A percentile compares a stretch with the other conserved stretches of the same genome.
phyloP scores from a whole-genome alignment of 805 yeast genomes.

The Suhomyces canberraensis region DNA sequence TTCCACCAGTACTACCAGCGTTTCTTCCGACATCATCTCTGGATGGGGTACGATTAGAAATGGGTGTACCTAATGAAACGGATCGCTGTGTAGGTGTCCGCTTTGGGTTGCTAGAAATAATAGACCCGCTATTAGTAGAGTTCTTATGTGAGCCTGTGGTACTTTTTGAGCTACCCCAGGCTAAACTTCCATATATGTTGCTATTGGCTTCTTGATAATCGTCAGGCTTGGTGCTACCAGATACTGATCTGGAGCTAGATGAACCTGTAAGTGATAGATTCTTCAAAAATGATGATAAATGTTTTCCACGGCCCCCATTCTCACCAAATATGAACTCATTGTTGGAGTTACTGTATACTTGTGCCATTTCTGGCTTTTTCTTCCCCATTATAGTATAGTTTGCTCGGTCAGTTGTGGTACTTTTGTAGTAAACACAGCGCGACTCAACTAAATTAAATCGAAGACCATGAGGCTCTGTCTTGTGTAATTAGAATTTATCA shows the following conservation, averaged over 20 bases:
- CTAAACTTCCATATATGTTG: conserved; percentile 37
- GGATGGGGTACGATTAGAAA: conserved; percentile 8
- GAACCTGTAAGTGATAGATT: conserved; percentile 39
- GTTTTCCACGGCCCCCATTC: conserved; percentile 64
- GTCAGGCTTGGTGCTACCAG: conserved; percentile 12
- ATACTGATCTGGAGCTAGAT: conserved; percentile 8
- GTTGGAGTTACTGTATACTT: conserved; percentile 33
- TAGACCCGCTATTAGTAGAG: conserved; percentile 12
- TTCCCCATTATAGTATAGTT: conserved; percentile 32
- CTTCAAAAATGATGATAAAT: conserved; percentile 49
- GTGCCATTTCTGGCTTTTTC: conserved; percentile 44
- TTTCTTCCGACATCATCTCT: neutral
- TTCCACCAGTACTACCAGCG: neutral
- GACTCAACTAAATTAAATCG: no score
- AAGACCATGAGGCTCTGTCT: no score
- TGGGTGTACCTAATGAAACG: conserved; percentile 18
- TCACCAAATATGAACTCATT: conserved; percentile 68
- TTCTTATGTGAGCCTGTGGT: neutral
- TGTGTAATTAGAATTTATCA: no score
- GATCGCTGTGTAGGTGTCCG: conserved; percentile 15
- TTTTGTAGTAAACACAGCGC: neutral
- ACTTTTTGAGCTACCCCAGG: conserved; percentile 15
- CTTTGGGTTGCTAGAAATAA: conserved; percentile 6
- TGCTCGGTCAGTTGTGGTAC: neutral
- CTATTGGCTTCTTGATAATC: conserved; percentile 29